Evolutionary conservation across 345 rosid species (phyloP).

Genomic region (Erucastrum elatum): DNA sequence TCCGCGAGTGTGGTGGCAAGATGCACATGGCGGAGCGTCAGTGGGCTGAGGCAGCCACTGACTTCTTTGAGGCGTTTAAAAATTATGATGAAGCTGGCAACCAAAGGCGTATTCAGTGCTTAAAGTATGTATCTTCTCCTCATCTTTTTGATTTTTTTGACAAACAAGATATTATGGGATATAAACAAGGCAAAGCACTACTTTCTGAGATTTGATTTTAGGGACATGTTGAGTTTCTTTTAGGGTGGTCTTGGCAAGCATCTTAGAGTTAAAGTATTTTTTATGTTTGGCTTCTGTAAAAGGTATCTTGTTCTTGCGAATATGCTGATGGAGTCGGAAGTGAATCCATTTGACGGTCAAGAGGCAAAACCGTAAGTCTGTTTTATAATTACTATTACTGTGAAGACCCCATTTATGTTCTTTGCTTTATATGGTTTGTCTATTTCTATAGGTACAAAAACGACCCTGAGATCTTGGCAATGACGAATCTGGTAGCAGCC

Average conservation of each 20-base stretch:
- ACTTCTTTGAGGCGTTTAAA: conserved; percentile 99
- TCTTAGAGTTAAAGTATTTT: neutral
- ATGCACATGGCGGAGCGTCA: conserved; percentile 99
- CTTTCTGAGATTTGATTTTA: conserved; percentile 5
- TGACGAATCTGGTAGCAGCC: conserved; percentile 97
- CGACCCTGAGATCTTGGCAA: conserved; percentile 98
- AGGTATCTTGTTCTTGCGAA: conserved; percentile 98
- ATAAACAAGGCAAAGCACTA: neutral
- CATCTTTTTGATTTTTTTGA: neutral
- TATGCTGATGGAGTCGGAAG: conserved; percentile 99
- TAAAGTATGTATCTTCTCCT: conserved; percentile 61
- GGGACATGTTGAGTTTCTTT: neutral
- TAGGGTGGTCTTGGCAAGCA: neutral
- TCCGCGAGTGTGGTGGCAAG: conserved; percentile 99
- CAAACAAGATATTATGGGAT: neutral
- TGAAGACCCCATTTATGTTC: neutral
- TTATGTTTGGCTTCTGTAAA: conserved; percentile 15
- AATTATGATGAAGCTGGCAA: conserved; percentile 99
- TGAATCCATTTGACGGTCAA: conserved; percentile 98
- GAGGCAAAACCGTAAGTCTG: conserved; percentile 96
- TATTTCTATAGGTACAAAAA: conserved; percentile 73
- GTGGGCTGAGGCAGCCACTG: conserved; percentile 99
- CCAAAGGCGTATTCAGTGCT: conserved; percentile 96
- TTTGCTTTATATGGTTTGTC: conserved; percentile 1
- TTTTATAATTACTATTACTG: neutral